Percentiles rank a stretch among this genome's conserved stretches.
phyloP scores from a whole-genome alignment of 164 flowering plant species.

The Stephania cephalantha region DNA sequence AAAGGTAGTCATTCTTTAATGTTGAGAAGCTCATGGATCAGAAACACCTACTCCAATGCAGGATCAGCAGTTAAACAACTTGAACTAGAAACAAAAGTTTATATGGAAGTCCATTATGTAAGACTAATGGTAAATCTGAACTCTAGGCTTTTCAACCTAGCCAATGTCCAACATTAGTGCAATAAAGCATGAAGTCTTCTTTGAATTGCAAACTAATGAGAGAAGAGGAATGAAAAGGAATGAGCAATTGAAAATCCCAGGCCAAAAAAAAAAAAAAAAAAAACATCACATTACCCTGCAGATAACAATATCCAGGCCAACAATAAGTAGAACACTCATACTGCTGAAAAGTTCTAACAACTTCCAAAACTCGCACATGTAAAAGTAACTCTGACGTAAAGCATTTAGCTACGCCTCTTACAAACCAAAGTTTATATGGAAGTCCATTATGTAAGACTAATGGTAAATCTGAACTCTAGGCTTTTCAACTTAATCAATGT shows the following conservation, averaged over 20 bases:
- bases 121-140: too few species aligned
- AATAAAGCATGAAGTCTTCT: too few species aligned
- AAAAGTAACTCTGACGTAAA: not conserved
- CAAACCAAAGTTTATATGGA: too few species aligned
- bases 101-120: too few species aligned
- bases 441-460: too few species aligned
- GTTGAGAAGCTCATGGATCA: not conserved
- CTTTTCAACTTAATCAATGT: too few species aligned
- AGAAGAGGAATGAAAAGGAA: not conserved
- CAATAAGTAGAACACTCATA: not conserved
- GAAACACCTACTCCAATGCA: not conserved
- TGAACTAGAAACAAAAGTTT: not conserved
- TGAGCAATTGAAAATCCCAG: not conserved
- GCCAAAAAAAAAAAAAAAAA: not conserved
- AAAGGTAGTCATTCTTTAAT: not conserved
- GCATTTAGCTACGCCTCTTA: not conserved
- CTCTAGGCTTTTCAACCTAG: too few species aligned
- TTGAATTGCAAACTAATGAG: not conserved
- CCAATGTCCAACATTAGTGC: too few species aligned
- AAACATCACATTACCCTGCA: not conserved
- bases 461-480: too few species aligned
- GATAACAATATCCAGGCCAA: not conserved
- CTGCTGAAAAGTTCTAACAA: not conserved
- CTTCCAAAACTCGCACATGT: not conserved
- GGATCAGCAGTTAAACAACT: not conserved